Percentiles rank a stretch among this genome's conserved stretches.
These are phyloP conservation scores for Immersiporthe knoxdaviesiana DNA, from an alignment of 2,329 filamentous ascomycete species.

Conservation along the genomic window DNA sequence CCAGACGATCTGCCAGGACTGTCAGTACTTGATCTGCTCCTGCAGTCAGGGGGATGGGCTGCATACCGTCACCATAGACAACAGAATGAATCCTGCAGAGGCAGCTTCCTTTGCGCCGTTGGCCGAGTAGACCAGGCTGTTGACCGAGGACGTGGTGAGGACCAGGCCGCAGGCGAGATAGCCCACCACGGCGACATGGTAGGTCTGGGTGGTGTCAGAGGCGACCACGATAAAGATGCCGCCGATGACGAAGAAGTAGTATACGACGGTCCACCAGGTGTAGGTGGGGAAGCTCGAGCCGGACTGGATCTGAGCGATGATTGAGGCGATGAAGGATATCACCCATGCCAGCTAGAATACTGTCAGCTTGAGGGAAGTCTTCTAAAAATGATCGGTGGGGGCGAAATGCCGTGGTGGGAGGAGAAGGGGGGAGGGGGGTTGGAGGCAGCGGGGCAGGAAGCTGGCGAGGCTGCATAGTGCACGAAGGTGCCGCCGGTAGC, in stretches of 20 bases:
- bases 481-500: background rate
- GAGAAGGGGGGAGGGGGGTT: background rate
- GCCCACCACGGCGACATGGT: constrained; percentile 88
- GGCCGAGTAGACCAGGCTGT: constrained; percentile 78
- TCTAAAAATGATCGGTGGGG: constrained; percentile 19
- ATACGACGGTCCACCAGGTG: constrained; percentile 89
- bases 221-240: constrained; percentile 83
- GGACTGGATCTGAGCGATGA: constrained; percentile 67
- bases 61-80: constrained; percentile 90
- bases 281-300: constrained; percentile 73
- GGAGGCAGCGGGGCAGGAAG: constrained; percentile 5
- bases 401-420: background rate
- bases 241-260: constrained; percentile 80
- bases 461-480: constrained; percentile 5
- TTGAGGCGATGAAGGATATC: constrained; percentile 85
- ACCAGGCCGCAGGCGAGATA: constrained; percentile 84
- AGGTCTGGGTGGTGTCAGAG: constrained; percentile 81
- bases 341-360: constrained; percentile 82
- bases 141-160: constrained; percentile 83
- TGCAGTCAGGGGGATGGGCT: background rate
- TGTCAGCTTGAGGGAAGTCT: constrained; percentile 30
- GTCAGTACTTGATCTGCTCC: constrained; percentile 11
- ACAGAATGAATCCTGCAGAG: constrained; percentile 88
- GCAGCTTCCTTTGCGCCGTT: constrained; percentile 79
- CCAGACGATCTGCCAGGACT: constrained; percentile 78